Conservation (phyloP, 1,284 basidiomycete species). For the Leccinum subrobustum region DNA sequence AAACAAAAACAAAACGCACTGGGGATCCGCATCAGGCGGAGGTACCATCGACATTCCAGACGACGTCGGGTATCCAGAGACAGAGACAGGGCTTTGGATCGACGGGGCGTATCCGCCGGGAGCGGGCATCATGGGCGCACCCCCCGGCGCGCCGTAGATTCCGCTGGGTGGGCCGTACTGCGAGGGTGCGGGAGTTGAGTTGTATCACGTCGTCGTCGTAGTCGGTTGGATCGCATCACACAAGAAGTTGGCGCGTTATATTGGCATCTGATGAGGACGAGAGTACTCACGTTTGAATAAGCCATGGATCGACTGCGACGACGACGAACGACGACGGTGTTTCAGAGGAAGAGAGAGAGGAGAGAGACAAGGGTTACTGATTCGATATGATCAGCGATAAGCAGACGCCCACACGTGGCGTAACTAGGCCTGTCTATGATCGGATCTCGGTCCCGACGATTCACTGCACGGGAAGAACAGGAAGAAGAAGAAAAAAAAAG, state of each 20-base stretch:
- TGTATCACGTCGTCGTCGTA: neutral
- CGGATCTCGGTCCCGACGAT: neutral
- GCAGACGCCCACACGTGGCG: neutral
- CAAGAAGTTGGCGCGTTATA: too few species aligned
- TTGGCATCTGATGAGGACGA: slow-evolving; percentile 3
- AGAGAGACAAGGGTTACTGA: neutral
- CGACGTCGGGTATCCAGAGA: slow-evolving; percentile 39
- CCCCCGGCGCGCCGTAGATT: slow-evolving; percentile 9
- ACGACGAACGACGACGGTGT: neutral
- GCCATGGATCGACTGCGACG: slow-evolving; percentile 8
- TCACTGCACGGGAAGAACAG: too few species aligned
- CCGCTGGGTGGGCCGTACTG: slow-evolving; percentile 28
- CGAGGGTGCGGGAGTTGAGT: neutral
- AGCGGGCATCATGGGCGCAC: neutral
- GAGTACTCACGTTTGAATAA: slow-evolving; percentile 18
- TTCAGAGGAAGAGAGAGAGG: neutral
- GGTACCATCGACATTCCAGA: slow-evolving; percentile 12
- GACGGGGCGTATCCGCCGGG: neutral
- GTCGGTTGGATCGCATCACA: neutral
- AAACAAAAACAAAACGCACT: slow-evolving; percentile 42
- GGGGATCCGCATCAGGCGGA: slow-evolving; percentile 59
- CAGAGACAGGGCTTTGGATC: neutral
- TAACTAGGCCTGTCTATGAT: neutral
- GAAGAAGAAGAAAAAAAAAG: neutral
- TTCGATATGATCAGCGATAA: slow-evolving; percentile 12